Percentiles rank a stretch among this genome's conserved stretches.
phyloP scores from a whole-genome alignment of 345 rosid genomes.

The Syzygium aqueum region DNA sequence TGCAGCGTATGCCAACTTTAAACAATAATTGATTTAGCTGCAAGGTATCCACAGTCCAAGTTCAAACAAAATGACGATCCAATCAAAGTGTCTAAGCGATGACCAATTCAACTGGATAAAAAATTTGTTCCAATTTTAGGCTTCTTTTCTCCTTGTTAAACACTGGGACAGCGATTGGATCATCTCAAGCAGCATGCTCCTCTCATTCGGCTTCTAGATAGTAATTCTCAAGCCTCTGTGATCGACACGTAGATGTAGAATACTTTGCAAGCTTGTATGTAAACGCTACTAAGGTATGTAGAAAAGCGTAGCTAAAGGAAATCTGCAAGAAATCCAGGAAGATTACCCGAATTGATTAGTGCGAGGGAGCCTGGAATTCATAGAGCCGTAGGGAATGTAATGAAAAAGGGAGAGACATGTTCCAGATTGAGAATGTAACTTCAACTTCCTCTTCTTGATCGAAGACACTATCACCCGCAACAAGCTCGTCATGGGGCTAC shows the following conservation, averaged over 20 bases:
- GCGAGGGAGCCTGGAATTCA: slow-evolving; percentile 25
- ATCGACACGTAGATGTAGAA: background rate
- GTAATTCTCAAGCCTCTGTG: background rate
- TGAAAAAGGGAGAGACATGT: slow-evolving; percentile 24
- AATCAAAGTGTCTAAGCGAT: background rate
- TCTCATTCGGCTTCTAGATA: background rate
- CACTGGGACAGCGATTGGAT: background rate
- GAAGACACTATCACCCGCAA: slow-evolving; percentile 49
- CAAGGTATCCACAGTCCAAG: background rate
- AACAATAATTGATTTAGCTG: background rate
- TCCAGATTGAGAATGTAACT: slow-evolving; percentile 15
- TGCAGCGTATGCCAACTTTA: background rate
- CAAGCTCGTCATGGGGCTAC: slow-evolving; percentile 21
- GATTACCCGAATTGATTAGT: slow-evolving; percentile 34
- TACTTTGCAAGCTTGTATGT: background rate
- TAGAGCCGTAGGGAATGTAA: slow-evolving; percentile 12
- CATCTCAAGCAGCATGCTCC: background rate
- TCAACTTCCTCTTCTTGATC: slow-evolving; percentile 36
- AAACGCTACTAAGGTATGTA: background rate
- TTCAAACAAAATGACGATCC: background rate
- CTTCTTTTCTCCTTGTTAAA: background rate
- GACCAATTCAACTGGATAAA: background rate
- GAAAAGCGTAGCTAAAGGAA: background rate
- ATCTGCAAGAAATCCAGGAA: background rate
- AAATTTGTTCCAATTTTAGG: background rate